Conservation (phyloP, 768 basidiomycete genomes). For the Brasilioporus rufonigricans region DNA sequence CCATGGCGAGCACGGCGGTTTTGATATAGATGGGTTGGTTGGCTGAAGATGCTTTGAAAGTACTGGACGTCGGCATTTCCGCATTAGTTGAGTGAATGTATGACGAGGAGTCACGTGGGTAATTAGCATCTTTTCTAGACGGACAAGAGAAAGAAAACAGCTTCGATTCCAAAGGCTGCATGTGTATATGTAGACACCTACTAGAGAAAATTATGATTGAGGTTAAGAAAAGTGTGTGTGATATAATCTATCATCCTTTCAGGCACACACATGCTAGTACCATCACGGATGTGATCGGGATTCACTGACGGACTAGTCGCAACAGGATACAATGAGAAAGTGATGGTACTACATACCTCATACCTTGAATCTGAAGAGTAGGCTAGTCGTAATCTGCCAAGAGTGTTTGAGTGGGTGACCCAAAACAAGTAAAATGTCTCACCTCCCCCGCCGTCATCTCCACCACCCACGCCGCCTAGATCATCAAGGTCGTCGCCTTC, state of each 20-base stretch:
- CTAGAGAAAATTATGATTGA: neutral
- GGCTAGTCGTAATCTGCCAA: slow-evolving; percentile 28
- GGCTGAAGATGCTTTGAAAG: slow-evolving; percentile 1
- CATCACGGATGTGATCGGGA: neutral
- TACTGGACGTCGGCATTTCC: no score
- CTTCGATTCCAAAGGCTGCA: no score
- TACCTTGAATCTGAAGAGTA: neutral
- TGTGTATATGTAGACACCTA: neutral
- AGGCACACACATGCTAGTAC: neutral
- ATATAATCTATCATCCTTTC: neutral
- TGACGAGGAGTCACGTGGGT: slow-evolving; percentile 19
- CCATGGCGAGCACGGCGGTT: slow-evolving; percentile 17
- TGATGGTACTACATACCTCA: slow-evolving; percentile 3
- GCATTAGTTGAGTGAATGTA: neutral
- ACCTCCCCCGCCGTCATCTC: slow-evolving; percentile 64
- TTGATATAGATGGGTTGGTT: slow-evolving; percentile 3
- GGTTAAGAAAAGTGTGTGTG: neutral
- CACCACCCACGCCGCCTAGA: slow-evolving; percentile 65
- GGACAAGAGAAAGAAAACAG: neutral
- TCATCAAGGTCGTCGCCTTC: slow-evolving; percentile 81
- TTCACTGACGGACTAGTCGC: neutral
- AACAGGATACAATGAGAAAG: neutral
- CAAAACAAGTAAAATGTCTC: slow-evolving; percentile 1
- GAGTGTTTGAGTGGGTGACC: neutral
- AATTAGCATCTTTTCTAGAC: slow-evolving; percentile 5